A percentile compares a stretch with the other conserved stretches of the same genome.
phyloP scores from a whole-genome alignment of 2,329 filamentous ascomycete genomes.

The Orbilia ellipsospora region DNA sequence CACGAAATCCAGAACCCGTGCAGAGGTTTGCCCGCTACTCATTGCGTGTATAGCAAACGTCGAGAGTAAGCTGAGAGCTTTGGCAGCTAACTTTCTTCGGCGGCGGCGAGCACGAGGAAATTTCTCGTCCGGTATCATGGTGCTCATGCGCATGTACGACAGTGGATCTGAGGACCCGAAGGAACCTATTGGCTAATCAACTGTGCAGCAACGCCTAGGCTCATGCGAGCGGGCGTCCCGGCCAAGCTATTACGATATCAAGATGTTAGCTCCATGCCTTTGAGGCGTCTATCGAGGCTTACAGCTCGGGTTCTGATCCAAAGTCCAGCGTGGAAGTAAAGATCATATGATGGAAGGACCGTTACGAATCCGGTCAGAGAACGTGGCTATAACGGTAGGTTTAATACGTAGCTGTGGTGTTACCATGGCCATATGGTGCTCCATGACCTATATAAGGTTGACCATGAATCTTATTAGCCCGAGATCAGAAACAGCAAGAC shows the following conservation, averaged over 20 bases:
- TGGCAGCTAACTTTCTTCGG: slow-evolving; percentile 25
- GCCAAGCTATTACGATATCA: slow-evolving; percentile 22
- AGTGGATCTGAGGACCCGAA: slow-evolving; percentile 13
- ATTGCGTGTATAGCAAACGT: slow-evolving; percentile 48
- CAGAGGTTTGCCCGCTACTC: slow-evolving; percentile 4
- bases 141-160: slow-evolving; percentile 7
- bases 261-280: slow-evolving; percentile 15
- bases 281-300: slow-evolving; percentile 27
- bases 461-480: no score
- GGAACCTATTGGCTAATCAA: slow-evolving; percentile 27
- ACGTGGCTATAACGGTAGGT: slow-evolving; percentile 3
- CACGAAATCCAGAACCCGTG: neutral
- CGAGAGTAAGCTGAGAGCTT: slow-evolving; percentile 47
- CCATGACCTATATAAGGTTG: slow-evolving; percentile 25
- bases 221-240: slow-evolving; percentile 22
- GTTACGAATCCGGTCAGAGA: neutral
- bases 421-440: neutral
- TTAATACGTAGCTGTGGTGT: neutral
- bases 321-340: slow-evolving; percentile 16
- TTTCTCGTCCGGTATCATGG: no score
- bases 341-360: slow-evolving; percentile 24
- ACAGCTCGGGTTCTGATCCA: slow-evolving; percentile 10
- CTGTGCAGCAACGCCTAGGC: neutral
- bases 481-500: no score
- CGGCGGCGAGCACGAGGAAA: slow-evolving; percentile 38